Evolutionary conservation across 768 basidiomycete species (phyloP).

Genomic region (Trametes cinnabarina): DNA sequence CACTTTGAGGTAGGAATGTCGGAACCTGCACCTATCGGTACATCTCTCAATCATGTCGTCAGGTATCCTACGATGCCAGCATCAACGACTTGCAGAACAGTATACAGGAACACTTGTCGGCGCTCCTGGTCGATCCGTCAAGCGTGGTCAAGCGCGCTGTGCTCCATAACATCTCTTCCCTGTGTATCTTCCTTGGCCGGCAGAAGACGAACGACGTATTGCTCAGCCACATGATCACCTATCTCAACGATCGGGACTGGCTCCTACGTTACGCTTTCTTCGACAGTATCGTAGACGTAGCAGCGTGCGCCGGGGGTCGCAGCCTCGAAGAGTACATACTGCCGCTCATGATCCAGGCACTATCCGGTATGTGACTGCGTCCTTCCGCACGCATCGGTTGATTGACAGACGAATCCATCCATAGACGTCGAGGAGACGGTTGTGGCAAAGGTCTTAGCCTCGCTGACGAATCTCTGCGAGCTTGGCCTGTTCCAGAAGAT

Average conservation of each 20-base stretch:
- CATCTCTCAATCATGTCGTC: neutral
- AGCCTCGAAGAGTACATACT: conserved; percentile 95
- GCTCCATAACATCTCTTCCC: conserved; percentile 77
- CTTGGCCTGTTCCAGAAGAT: conserved; percentile 89
- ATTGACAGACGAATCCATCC: too few species aligned
- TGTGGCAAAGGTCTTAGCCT: conserved; percentile 83
- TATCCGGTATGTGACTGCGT: conserved; percentile 70
- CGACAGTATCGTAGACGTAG: conserved; percentile 93
- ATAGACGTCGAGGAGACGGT: conserved; percentile 94
- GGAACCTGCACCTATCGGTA: neutral
- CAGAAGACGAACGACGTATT: conserved; percentile 94
- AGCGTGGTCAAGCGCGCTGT: conserved; percentile 90
- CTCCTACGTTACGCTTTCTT: conserved; percentile 87
- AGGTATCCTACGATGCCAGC: conserved; percentile 91
- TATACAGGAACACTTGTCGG: conserved; percentile 84
- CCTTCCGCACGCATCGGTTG: too few species aligned
- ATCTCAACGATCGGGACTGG: conserved; percentile 92
- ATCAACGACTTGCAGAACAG: conserved; percentile 81
- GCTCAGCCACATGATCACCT: conserved; percentile 83
- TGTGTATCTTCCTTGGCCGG: conserved; percentile 92
- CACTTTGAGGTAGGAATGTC: conserved; percentile 67
- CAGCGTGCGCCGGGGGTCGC: conserved; percentile 86
- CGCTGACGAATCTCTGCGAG: conserved; percentile 86
- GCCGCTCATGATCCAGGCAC: conserved; percentile 93
- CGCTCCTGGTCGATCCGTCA: conserved; percentile 85